Conservation (phyloP, 1,139 yeast species). For the Groenewaldozyma sp. region DNA sequence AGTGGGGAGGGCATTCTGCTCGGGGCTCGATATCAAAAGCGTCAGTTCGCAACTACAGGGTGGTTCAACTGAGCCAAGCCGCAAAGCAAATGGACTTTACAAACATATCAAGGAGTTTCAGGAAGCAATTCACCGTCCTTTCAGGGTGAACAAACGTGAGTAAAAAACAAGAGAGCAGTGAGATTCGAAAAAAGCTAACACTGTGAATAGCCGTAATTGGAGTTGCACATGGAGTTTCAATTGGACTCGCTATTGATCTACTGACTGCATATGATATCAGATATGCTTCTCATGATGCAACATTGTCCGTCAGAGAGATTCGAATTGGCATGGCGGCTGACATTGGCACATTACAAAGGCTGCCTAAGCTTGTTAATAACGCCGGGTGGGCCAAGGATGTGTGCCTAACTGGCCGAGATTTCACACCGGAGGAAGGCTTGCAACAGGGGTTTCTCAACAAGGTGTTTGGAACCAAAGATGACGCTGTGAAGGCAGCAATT, state of each 20-base stretch:
- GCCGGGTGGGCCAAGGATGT: conserved; percentile 52
- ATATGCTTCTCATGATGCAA: conserved; percentile 44
- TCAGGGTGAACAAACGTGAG: conserved; percentile 26
- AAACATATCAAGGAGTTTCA: conserved; percentile 46
- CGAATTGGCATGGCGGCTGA: conserved; percentile 73
- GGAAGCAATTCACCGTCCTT: conserved; percentile 34
- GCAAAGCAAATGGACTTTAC: conserved; percentile 27
- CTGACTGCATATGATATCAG: conserved; percentile 52
- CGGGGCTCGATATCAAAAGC: conserved; percentile 52
- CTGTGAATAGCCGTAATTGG: conserved; percentile 33
- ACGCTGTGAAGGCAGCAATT: conserved; percentile 43
- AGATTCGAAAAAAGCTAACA: too few species aligned
- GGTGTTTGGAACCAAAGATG: conserved; percentile 39
- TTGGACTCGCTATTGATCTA: conserved; percentile 65
- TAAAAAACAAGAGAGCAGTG: not conserved
- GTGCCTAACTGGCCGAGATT: conserved; percentile 54
- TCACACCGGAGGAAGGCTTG: conserved; percentile 48
- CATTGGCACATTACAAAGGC: conserved; percentile 66
- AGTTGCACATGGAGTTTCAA: conserved; percentile 38
- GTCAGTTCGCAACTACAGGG: conserved; percentile 11
- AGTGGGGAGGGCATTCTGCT: conserved; percentile 47
- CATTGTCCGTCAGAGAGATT: conserved; percentile 58
- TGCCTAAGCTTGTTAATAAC: conserved; percentile 49
- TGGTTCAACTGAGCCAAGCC: conserved; percentile 28
- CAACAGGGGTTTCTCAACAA: conserved; percentile 46